These are phyloP conservation scores for Aschersonia sp. DNA, from an alignment of 2,329 filamentous ascomycete species.

Conservation along the genomic window DNA sequence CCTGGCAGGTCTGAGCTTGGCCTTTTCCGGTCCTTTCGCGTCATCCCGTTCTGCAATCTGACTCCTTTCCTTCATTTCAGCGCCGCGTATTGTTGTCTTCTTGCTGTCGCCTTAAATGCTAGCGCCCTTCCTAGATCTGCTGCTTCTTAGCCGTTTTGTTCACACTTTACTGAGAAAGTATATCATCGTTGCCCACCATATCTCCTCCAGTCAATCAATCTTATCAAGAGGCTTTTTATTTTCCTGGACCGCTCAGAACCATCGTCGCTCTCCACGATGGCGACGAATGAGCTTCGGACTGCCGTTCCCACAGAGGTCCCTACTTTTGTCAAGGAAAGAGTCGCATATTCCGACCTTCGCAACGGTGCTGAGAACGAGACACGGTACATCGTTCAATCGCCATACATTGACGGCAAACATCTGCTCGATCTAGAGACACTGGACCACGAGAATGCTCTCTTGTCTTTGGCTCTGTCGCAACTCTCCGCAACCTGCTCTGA, in stretches of 20 bases:
- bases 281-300: slow-evolving; percentile 11
- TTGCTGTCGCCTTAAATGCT: neutral
- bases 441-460: slow-evolving; percentile 48
- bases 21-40: neutral
- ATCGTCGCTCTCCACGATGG: slow-evolving; percentile 10
- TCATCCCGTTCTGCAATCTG: too few species aligned
- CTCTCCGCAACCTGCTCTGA: slow-evolving; percentile 49
- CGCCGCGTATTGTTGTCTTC: too few species aligned
- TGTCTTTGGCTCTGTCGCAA: slow-evolving; percentile 55
- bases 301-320: slow-evolving; percentile 10
- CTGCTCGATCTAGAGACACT: slow-evolving; percentile 58
- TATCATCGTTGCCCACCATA: too few species aligned
- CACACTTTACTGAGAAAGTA: too few species aligned
- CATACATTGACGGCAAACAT: slow-evolving; percentile 58
- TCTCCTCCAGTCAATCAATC: too few species aligned
- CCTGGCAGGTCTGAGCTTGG: neutral
- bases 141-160: too few species aligned
- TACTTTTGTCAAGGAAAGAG: slow-evolving; percentile 11
- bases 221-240: neutral
- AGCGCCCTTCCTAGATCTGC: neutral
- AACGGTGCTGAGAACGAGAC: slow-evolving; percentile 8
- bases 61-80: too few species aligned
- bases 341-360: slow-evolving; percentile 12
- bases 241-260: neutral
- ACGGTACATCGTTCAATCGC: slow-evolving; percentile 49